Evolutionary conservation across 495 filamentous ascomycete genomes (phyloP), one percentile per base, ranked within the genome.

Genomic region (Aspergillus heteromorphus): DNA sequence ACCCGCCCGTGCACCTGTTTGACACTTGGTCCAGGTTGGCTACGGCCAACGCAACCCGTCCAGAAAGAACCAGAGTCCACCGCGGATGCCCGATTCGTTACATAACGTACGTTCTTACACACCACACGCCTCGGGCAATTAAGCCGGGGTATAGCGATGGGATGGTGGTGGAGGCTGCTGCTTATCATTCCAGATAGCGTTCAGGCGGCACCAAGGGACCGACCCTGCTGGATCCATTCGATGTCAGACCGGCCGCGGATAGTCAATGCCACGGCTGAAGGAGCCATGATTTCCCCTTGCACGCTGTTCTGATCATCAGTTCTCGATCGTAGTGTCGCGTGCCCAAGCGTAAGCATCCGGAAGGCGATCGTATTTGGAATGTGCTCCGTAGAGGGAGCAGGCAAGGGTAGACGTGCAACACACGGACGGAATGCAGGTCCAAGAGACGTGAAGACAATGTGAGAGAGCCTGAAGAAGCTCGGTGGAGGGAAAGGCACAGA

Each of bases 281-380:
- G 11, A 38, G 34, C 34, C 34, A 38, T 38, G 13, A 13, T n/a
- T 38, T 38, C n/a, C 34, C 34, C 13, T 1, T 58, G 23, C 49
- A n/a, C n/a, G n/a, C n/a, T n/a, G n/a, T n/a, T n/a, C n/a, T n/a
- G n/a, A n/a, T n/a, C n/a, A n/a, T n/a, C n/a, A n/a, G n/a, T 30
- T 49, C 13, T 56, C 31, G 2, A 38, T 20, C 41, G 20, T 27
- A 25, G 14, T 34, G 38, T 54, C 40, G 50, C 34, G 27, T 53
- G 55, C 48, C 47, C 13, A 42, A 36, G 45, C 48, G 38, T 10
- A 49, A 31, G 18, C 47, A 49, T 38, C 47, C 10, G 13, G 31
- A 50, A 16, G 34, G 16, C 40, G 20, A 50, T 21, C 13, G n/a
- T 36, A 23, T 21, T 38, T n/a, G 10, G 10, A 38, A n/a, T 13